phyloP scores from a whole-genome alignment of 2,329 filamentous ascomycete genomes.

The Arthrobotrys megalospora region DNA sequence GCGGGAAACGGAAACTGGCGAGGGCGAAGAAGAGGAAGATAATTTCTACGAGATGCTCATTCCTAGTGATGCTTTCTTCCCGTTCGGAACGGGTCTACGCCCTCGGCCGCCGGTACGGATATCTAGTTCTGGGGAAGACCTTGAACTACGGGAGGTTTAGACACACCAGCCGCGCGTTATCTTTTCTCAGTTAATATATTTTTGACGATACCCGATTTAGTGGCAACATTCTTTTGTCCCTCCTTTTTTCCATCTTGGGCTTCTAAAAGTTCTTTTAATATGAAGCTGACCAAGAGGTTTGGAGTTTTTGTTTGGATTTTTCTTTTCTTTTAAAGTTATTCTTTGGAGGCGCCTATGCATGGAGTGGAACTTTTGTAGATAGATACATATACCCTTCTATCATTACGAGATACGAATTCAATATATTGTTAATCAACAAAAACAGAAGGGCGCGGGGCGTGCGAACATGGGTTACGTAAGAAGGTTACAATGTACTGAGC shows the following conservation, averaged over 20 bases:
- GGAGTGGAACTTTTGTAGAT: conserved; percentile 12
- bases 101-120: conserved; percentile 36
- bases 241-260: not conserved
- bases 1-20: conserved; percentile 34
- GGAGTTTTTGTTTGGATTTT: conserved; percentile 13
- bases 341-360: conserved; percentile 20
- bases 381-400: conserved; percentile 33
- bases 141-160: conserved; percentile 43
- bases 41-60: conserved; percentile 59
- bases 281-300: not conserved
- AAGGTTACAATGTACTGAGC: conserved; percentile 1
- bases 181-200: conserved; percentile 3
- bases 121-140: conserved; percentile 13
- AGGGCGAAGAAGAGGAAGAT: conserved; percentile 50
- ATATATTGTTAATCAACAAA: conserved; percentile 19
- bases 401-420: conserved; percentile 46
- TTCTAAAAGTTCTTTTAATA: not conserved
- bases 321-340: not conserved
- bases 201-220: not conserved
- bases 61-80: conserved; percentile 59
- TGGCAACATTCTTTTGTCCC: not conserved
- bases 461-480: not conserved
- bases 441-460: too few relatives aligned
- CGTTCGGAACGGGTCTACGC: conserved; percentile 42
- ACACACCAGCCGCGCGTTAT: not conserved